phyloP scores from a whole-genome alignment of 2,329 filamentous ascomycete genomes.

The Kalmusia sp. region DNA sequence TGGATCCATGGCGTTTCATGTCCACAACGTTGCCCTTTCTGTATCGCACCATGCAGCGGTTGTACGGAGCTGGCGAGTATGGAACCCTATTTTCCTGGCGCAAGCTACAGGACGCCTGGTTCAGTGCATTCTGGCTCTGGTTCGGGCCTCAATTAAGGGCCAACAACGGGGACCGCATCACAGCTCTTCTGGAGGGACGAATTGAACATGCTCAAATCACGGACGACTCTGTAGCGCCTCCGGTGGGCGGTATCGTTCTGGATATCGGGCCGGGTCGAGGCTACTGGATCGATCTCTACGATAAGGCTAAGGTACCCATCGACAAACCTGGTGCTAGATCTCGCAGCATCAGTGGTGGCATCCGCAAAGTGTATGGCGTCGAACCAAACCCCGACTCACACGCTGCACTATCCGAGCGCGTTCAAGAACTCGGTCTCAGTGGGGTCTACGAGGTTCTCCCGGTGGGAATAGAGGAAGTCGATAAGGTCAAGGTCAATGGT shows the following conservation, averaged over 20 bases:
- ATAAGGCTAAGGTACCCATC: constrained; percentile 11
- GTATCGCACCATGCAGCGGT: constrained; percentile 8
- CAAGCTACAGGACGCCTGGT: constrained; percentile 20
- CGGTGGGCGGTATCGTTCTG: constrained; percentile 20
- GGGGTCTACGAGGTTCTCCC: constrained; percentile 21
- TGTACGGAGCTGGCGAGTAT: constrained; percentile 10
- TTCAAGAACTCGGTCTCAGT: constrained; percentile 14
- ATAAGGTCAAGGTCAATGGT: neutral
- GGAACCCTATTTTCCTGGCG: constrained; percentile 14
- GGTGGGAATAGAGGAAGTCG: constrained; percentile 19
- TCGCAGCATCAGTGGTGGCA: constrained; percentile 3
- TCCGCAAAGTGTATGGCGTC: constrained; percentile 22
- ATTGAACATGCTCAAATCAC: constrained; percentile 16
- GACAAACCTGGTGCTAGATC: neutral
- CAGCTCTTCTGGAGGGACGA: constrained; percentile 23
- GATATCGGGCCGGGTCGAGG: constrained; percentile 26
- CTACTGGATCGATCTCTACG: constrained; percentile 25
- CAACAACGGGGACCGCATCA: constrained; percentile 17
- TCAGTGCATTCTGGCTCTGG: constrained; percentile 21
- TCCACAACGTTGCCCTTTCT: constrained; percentile 15
- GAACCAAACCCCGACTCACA: constrained; percentile 20
- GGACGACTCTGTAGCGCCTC: constrained; percentile 11
- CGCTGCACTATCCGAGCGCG: constrained; percentile 12
- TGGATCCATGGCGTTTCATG: constrained; percentile 23
- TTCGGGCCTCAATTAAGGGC: constrained; percentile 18